Evolutionary conservation across 768 basidiomycete genomes (phyloP).

Genomic region (Artomyces pyxidatus): DNA sequence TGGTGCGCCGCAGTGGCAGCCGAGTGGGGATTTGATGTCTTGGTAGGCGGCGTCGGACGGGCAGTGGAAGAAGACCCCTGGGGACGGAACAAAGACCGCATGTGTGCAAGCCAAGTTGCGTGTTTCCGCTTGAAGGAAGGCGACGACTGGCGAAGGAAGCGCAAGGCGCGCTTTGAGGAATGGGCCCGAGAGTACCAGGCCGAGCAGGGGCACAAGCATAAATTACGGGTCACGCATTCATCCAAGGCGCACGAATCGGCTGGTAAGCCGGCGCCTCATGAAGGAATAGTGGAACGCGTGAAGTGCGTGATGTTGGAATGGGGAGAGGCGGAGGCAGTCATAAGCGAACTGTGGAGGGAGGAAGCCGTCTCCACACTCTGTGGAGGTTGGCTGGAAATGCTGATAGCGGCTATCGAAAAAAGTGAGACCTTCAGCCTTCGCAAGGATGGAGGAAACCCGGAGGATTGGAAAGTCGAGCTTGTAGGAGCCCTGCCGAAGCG

Average conservation of each 20-base stretch:
- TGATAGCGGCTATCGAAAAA: slow-evolving; percentile 39
- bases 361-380: slow-evolving; percentile 40
- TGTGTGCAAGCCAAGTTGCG: slow-evolving; percentile 63
- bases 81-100: slow-evolving; percentile 57
- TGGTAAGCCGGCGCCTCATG: slow-evolving; percentile 31
- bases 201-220: slow-evolving; percentile 28
- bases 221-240: slow-evolving; percentile 37
- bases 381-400: slow-evolving; percentile 53
- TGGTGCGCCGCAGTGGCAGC: slow-evolving; percentile 53
- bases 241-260: slow-evolving; percentile 45
- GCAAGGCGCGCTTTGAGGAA: slow-evolving; percentile 23
- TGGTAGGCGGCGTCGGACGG: slow-evolving; percentile 50
- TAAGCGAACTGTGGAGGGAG: slow-evolving; percentile 36
- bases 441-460: slow-evolving; percentile 11
- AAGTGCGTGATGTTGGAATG: slow-evolving; percentile 47
- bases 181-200: slow-evolving; percentile 10
- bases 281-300: slow-evolving; percentile 42
- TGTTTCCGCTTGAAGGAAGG: slow-evolving; percentile 46
- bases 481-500: slow-evolving; percentile 15
- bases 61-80: slow-evolving; percentile 57
- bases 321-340: slow-evolving; percentile 38
- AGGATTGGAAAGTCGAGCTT: slow-evolving; percentile 18
- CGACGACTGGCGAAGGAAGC: slow-evolving; percentile 18
- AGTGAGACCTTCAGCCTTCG: slow-evolving; percentile 1
- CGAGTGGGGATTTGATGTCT: slow-evolving; percentile 69